Evolutionary conservation across 2,329 filamentous ascomycete genomes (phyloP), one percentile per base, ranked within the genome.

Genomic region (Claviceps sp.): DNA sequence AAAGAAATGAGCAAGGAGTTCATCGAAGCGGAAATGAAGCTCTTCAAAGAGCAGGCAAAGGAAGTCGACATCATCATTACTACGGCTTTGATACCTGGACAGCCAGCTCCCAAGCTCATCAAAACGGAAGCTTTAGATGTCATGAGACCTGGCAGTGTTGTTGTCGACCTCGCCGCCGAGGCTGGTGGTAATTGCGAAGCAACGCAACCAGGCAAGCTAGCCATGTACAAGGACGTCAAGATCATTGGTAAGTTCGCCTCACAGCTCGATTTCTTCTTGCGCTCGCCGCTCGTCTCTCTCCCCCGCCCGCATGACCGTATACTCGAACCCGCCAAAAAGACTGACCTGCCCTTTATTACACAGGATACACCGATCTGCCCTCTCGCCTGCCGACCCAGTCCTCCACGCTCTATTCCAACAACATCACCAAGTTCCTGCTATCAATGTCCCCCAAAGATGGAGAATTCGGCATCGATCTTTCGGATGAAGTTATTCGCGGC

Each of bases 1-100:
- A 95, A 95, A 63, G 87, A 90, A 63, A 95, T 95, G 89, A 93
- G 87, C 51, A 89, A 91, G 62, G 89, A 91, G 58, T 95, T 95
- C 62, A 89, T 93, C 64, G 87, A 89, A 55, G 89, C 89, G 5
- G 88, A 95, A 66, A 94, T 94, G 88, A 90, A 87, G 65, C 75
- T 95, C 0, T 95, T 95, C 69, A 82, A 87, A 64, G 85, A 93
- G 59, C 89, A 95, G 65, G 87, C 85, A 55, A 78, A 80, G 54
- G 89, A 95, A 41, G 88, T 95, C 49, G 89, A 95, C 66, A 95
- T 95, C 56, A 86, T 95, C 55, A 86, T 95, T 63, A 95, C 89
- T 1, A 95, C 89, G 1, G 89, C 89, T n/a, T 68, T 95, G 60
- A 95, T 95, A 54, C 89, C 89, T 0, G 89, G 89, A 52, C 85